phyloP scores from a whole-genome alignment of 2,329 filamentous ascomycete species.

The Penicillium sp. region DNA sequence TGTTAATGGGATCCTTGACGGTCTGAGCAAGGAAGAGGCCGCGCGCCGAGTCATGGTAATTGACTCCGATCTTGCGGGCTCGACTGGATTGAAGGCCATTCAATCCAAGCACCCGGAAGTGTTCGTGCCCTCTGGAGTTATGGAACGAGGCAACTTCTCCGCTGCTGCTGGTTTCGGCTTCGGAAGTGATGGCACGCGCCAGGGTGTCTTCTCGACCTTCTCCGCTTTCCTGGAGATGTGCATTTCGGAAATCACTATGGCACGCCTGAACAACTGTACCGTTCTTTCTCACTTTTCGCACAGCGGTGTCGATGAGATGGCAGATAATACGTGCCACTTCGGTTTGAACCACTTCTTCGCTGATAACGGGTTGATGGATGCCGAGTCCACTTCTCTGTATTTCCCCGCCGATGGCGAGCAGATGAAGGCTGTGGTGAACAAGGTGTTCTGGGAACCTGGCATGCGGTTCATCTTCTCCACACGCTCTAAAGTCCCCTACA shows the following conservation, averaged over 20 bases:
- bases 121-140: conserved; percentile 40
- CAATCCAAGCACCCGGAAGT: conserved; percentile 38
- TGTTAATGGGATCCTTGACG: conserved; percentile 38
- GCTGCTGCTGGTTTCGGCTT: conserved; percentile 43
- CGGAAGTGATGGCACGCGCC: conserved; percentile 34
- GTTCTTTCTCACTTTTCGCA: conserved; percentile 44
- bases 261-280: conserved; percentile 38
- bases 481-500: conserved; percentile 39
- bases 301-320: conserved; percentile 43
- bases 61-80: conserved; percentile 43
- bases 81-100: conserved; percentile 41
- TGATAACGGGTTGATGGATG: conserved; percentile 42
- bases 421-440: conserved; percentile 39
- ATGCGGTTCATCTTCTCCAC: conserved; percentile 42
- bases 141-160: conserved; percentile 44
- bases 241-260: conserved; percentile 44
- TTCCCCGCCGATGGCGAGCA: conserved; percentile 44
- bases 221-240: conserved; percentile 44
- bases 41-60: conserved; percentile 40
- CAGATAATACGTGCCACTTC: conserved; percentile 45
- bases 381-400: conserved; percentile 35
- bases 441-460: conserved; percentile 40
- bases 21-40: conserved; percentile 39
- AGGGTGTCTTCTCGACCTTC: conserved; percentile 44
- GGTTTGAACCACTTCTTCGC: conserved; percentile 44